Conservation (phyloP, 805 yeast species). For the Sungouiella blattae region DNA sequence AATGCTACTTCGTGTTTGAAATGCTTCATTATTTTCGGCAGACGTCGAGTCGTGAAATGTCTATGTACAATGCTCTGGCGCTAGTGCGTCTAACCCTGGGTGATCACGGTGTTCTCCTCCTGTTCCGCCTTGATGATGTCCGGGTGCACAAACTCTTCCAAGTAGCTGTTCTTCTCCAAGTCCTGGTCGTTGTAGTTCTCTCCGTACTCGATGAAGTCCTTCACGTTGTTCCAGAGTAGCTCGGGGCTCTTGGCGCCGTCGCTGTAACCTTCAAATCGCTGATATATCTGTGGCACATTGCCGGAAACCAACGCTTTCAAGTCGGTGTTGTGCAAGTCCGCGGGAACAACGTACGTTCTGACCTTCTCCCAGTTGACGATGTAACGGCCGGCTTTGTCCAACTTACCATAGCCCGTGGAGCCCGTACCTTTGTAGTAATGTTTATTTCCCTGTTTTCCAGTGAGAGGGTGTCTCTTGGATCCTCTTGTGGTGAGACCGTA, state of each 20-base stretch:
- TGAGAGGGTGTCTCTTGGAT: slow-evolving; percentile 75
- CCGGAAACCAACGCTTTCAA: slow-evolving; percentile 79
- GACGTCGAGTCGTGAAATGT: not conserved
- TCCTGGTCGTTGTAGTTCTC: slow-evolving; percentile 40
- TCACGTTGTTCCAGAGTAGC: slow-evolving; percentile 66
- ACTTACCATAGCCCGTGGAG: slow-evolving; percentile 86
- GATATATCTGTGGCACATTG: slow-evolving; percentile 65
- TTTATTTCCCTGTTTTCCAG: slow-evolving; percentile 93
- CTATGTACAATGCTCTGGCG: slow-evolving; percentile 8
- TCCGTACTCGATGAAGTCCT: slow-evolving; percentile 76
- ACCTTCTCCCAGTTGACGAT: slow-evolving; percentile 80
- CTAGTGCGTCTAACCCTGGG: slow-evolving; percentile 6
- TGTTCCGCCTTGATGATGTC: slow-evolving; percentile 11
- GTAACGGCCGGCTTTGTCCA: slow-evolving; percentile 72
- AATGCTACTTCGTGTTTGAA: too few relatives aligned
- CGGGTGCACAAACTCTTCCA: slow-evolving; percentile 36
- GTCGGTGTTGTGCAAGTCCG: slow-evolving; percentile 28
- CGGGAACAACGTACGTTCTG: slow-evolving; percentile 85
- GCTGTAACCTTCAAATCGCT: slow-evolving; percentile 63
- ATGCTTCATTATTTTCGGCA: not conserved
- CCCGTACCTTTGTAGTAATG: slow-evolving; percentile 95
- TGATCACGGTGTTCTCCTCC: slow-evolving; percentile 10
- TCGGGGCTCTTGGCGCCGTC: slow-evolving; percentile 74
- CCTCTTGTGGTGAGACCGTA: slow-evolving; percentile 79
- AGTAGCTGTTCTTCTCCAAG: slow-evolving; percentile 30